Conservation (phyloP, 2,329 filamentous ascomycete genomes). For the Pyrenophora tritici-repentis region DNA sequence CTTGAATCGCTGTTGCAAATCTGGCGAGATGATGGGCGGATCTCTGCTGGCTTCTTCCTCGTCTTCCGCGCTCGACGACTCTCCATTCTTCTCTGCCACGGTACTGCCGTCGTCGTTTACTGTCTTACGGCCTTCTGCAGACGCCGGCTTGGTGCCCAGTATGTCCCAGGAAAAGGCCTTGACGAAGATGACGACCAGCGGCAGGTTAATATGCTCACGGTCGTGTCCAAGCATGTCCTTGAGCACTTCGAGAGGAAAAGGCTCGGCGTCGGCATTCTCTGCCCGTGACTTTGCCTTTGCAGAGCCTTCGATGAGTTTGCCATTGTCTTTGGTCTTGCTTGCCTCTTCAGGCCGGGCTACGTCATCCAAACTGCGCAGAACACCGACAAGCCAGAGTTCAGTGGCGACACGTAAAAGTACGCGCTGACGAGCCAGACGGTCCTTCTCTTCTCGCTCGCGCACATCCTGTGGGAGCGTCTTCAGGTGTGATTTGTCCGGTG, state of each 20-base stretch:
- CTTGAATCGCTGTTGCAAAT: slow-evolving; percentile 82
- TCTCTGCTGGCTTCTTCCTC: slow-evolving; percentile 63
- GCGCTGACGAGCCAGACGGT: slow-evolving; percentile 83
- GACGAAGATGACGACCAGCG: slow-evolving; percentile 90
- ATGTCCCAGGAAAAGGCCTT: slow-evolving; percentile 97
- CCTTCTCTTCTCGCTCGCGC: slow-evolving; percentile 94
- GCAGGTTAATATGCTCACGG: slow-evolving; percentile 87
- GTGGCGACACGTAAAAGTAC: slow-evolving; percentile 87
- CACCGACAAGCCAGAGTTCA: slow-evolving; percentile 92
- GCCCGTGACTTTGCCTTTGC: slow-evolving; percentile 66
- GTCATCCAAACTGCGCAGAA: slow-evolving; percentile 79
- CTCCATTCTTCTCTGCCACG: slow-evolving; percentile 59
- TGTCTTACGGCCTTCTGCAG: slow-evolving; percentile 78
- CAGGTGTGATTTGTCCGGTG: slow-evolving; percentile 81
- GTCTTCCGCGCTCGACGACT: slow-evolving; percentile 58
- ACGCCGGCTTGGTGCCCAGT: slow-evolving; percentile 74
- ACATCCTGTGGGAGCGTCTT: slow-evolving; percentile 80
- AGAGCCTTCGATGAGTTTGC: slow-evolving; percentile 59
- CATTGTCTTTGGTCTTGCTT: slow-evolving; percentile 63
- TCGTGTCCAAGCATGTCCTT: slow-evolving; percentile 96
- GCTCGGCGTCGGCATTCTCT: slow-evolving; percentile 75
- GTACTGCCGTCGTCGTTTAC: slow-evolving; percentile 80
- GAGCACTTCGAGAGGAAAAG: slow-evolving; percentile 94
- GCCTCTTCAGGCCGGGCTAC: slow-evolving; percentile 67
- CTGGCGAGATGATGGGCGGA: slow-evolving; percentile 73